Conservation (phyloP, 306 rosid genomes). For the Cicer arietinum region DNA sequence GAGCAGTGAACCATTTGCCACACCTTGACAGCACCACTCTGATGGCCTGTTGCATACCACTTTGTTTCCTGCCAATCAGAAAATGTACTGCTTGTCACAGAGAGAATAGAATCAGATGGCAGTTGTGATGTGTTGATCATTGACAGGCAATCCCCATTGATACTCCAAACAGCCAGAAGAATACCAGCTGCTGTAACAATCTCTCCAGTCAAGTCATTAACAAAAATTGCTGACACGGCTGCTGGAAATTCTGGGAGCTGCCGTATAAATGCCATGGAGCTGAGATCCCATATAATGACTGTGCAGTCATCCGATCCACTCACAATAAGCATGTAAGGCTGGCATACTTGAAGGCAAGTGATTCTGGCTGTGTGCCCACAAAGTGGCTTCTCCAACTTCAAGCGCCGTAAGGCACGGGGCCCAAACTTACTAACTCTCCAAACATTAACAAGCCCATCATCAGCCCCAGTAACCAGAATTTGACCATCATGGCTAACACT, state of each 20-base stretch:
- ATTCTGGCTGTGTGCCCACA: conserved; percentile 84
- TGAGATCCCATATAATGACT: conserved; percentile 94
- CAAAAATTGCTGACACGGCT: conserved; percentile 81
- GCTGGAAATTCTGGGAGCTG: conserved; percentile 97
- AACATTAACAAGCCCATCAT: conserved; percentile 89
- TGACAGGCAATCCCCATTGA: conserved; percentile 97
- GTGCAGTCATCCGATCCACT: conserved; percentile 98
- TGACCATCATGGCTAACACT: conserved; percentile 91
- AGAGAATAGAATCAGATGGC: conserved; percentile 96
- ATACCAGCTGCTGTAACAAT: conserved; percentile 97
- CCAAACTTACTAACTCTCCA: conserved; percentile 85
- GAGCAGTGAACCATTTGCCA: conserved; percentile 95
- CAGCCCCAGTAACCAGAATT: conserved; percentile 93
- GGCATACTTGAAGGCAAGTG: conserved; percentile 94
- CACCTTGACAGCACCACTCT: conserved; percentile 98
- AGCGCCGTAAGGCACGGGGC: conserved; percentile 64
- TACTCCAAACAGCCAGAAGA: conserved; percentile 92
- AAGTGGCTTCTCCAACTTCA: conserved; percentile 94
- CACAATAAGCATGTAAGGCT: conserved; percentile 96
- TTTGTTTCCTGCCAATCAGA: conserved; percentile 95
- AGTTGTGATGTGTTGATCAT: conserved; percentile 89
- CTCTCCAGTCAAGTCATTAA: conserved; percentile 95
- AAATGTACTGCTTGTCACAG: conserved; percentile 76
- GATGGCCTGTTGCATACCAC: conserved; percentile 99
- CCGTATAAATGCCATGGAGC: conserved; percentile 88